Conservation (phyloP, 2,329 filamentous ascomycete genomes). For the Ambrosiella cleistominuta region DNA sequence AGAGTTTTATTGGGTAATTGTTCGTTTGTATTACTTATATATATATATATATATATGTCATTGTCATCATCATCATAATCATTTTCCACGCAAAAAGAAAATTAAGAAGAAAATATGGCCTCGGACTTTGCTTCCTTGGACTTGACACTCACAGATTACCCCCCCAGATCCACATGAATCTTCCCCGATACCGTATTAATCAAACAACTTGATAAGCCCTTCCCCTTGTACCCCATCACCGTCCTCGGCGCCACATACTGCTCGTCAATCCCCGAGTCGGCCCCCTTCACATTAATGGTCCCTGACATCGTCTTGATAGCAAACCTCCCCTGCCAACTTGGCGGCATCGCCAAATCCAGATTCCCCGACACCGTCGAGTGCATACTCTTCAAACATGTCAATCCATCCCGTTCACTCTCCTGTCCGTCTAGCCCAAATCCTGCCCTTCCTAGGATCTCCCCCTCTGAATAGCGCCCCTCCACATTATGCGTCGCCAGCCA, state of each 20-base stretch:
- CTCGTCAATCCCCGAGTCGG: neutral
- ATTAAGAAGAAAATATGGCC: neutral
- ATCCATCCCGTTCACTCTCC: neutral
- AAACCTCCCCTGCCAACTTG: slow-evolving; percentile 1
- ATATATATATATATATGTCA: neutral
- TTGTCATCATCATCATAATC: neutral
- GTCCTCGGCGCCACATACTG: neutral
- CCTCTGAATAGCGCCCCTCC: neutral
- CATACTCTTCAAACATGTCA: slow-evolving; percentile 4
- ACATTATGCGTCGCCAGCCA: neutral
- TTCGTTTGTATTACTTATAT: neutral
- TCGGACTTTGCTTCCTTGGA: neutral
- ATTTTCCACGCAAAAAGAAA: neutral
- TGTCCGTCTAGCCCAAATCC: neutral
- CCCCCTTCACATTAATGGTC: neutral
- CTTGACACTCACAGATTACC: neutral
- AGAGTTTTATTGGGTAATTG: neutral
- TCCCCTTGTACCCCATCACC: neutral
- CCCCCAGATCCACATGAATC: neutral
- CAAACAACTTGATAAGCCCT: neutral
- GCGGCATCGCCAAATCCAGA: neutral
- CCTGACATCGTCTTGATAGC: neutral
- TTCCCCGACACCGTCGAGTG: slow-evolving; percentile 1
- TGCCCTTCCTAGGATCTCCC: neutral
- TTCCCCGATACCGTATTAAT: slow-evolving; percentile 1